Evolutionary conservation across 257 asterid genomes (phyloP).

Genomic region (Solanum piurae): DNA sequence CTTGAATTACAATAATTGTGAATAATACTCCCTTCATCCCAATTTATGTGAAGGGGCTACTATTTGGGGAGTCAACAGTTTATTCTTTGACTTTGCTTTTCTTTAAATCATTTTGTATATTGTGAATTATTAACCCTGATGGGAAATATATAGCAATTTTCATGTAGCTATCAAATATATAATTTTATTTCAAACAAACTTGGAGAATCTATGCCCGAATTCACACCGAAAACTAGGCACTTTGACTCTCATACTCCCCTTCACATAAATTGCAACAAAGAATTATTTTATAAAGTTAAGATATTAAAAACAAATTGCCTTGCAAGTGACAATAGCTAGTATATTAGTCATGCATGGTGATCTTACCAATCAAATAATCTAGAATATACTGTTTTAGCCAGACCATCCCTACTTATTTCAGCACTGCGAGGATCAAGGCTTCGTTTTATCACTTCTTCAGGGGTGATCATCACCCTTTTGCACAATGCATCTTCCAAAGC

Average conservation of each 20-base stretch:
- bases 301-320: not conserved
- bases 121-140: not conserved
- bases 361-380: conserved; percentile 89
- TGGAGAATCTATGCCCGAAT: not conserved
- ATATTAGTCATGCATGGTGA: not conserved
- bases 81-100: not conserved
- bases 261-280: not conserved
- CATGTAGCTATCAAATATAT: not conserved
- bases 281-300: not conserved
- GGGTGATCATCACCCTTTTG: conserved; percentile 97
- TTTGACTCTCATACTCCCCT: not conserved
- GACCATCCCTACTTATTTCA: conserved; percentile 83
- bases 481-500: conserved; percentile 90
- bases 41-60: not conserved
- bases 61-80: not conserved
- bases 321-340: not conserved
- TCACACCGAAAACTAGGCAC: not conserved
- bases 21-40: not conserved
- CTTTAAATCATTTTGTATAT: not conserved
- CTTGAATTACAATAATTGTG: not conserved
- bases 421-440: conserved; percentile 97
- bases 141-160: not conserved
- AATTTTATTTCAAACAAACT: not conserved
- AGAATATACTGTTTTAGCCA: conserved; percentile 89
- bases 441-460: conserved; percentile 95